Base-by-base conservation (phyloP, 371 early-diverging fungal species). In the Mycotypha africana region DNA sequence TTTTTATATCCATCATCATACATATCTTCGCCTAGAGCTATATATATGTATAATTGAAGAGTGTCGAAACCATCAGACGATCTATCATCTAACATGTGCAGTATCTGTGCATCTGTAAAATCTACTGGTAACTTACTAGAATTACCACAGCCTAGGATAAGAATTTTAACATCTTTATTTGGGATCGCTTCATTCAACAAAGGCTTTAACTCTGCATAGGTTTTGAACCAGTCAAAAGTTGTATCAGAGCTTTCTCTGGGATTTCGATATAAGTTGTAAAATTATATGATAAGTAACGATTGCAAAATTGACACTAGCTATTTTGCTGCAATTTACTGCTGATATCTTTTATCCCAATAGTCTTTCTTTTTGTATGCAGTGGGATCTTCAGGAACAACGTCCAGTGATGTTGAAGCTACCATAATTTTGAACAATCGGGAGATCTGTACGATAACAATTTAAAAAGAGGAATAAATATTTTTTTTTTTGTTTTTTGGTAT, bases 141-240 rank as follows among this genome's bases (percentile, higher is more conserved):
- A 54, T 89, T 86, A 16, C 89, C 89, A 52, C 88, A 86, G 20
- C 89, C 89, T 7, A 89, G 78, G 76, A 89, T 85, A 40, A 89
- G 52, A 24, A 88, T 79, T 37, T 70, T 70, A 14, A 74, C 71
- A 32, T 73, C 67, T 47, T 74, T 79, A 43, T 74, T 56, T n/a
- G 66, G 66, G 37, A 91, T 73, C 12, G 67, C 60, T 51, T 71
- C 51, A 41, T 65, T 65, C 20, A 90, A 47, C 20, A 84, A 53
- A 16, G 79, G 80, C 56, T 81, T 72, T 35, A 91, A 56, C 16
- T 87, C 91, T 21, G 65, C 70, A 58, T 85, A 90, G 15, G 84
- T 84, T 64, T 90, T 90, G 72, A 89, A 91, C 91, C 91, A 91
- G 77, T 90, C 91, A 62, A 88, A 90, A 4, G 79, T 76, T 17